phyloP scores from a whole-genome alignment of 192 early-diverging fungal species.

The Diversispora eburnea region DNA sequence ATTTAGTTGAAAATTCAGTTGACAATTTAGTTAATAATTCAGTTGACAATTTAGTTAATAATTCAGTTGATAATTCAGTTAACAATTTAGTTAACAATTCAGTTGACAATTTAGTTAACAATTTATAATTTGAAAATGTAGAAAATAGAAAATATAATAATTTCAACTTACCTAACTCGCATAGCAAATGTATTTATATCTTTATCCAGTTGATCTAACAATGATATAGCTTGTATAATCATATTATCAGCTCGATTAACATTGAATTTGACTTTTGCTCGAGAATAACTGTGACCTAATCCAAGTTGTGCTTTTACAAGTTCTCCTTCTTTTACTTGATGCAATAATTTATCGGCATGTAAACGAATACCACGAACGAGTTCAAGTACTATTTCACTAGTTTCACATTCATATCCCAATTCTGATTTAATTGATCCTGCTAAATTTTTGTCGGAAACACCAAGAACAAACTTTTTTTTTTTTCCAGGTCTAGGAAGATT shows the following conservation, averaged over 20 bases:
- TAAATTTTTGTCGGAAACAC: conserved; percentile 23
- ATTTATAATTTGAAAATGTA: background rate
- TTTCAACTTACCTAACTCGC: conserved; percentile 64
- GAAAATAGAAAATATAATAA: background rate
- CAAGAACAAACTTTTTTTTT: conserved; percentile 1
- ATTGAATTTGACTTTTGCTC: conserved; percentile 99
- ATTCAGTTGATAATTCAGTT: background rate
- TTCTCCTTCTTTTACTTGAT: conserved; percentile 90
- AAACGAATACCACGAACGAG: conserved; percentile 91
- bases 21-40: background rate
- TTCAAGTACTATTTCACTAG: conserved; percentile 75
- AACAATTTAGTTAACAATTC: background rate
- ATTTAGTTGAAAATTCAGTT: background rate
- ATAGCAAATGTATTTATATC: conserved; percentile 98
- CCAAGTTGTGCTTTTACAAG: conserved; percentile 92
- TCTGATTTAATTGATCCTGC: conserved; percentile 17
- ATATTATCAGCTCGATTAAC: conserved; percentile 97
- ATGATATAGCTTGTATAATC: conserved; percentile 82
- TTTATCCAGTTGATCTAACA: conserved; percentile 98
- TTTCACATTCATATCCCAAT: conserved; percentile 23
- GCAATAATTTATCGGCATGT: conserved; percentile 83
- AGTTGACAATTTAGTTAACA: conserved; percentile 5
- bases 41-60: background rate
- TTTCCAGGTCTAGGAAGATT: conserved; percentile 84
- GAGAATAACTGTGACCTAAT: conserved; percentile 96